Evolutionary conservation across 106 monocot genomes (phyloP), one percentile per base, ranked within the genome.

Genomic region (Phalaenopsis equestris): DNA sequence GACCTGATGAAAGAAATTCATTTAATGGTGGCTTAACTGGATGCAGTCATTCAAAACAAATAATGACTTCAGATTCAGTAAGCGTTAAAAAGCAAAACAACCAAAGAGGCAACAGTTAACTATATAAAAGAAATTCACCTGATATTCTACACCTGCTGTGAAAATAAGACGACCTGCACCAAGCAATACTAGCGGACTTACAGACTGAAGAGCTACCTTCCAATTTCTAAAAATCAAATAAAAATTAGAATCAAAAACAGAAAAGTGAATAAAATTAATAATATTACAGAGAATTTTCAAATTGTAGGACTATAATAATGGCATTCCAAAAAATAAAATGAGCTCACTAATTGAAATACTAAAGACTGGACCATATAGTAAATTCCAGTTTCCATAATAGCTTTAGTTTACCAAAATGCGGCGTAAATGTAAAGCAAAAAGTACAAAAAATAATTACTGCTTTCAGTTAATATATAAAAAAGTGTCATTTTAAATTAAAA

Each of bases 91-190:
- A 68, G 68, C 24, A 68, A 70, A 70, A 70, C 8, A 52, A 23
- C n/a, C 3, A 64, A 64, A 24, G 5, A 64, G 23, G 64, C 24
- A 64, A 64, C 23, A 23, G 64, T 64, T 24, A 70, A 70, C 39
- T 70, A 12, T 70, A 77, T 72, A 56, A 73, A 68, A 84, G 11
- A 84, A 43, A 67, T 48, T 15, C 52, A 95, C 98, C 92, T 99
- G 98, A 91, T 99, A 99, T 88, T 94, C 90, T 46, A 93, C 93
- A 78, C 94, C 83, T 55, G 73, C 80, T 24, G 92, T 94, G 43
- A 82, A 88, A 88, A 99, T 76, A 45, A 99, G 87, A 42, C 98
- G 94, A 65, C 81, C 86, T 80, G 88, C 85, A 72, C 98, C 94
- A 45, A 99, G 83, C 16, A 94, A 30, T 75, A 99, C 16, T n/a